A percentile compares a stretch with the other conserved stretches of the same genome.
phyloP scores from a whole-genome alignment of 2,329 filamentous ascomycete species.

The Trichoderma citrinoviride region DNA sequence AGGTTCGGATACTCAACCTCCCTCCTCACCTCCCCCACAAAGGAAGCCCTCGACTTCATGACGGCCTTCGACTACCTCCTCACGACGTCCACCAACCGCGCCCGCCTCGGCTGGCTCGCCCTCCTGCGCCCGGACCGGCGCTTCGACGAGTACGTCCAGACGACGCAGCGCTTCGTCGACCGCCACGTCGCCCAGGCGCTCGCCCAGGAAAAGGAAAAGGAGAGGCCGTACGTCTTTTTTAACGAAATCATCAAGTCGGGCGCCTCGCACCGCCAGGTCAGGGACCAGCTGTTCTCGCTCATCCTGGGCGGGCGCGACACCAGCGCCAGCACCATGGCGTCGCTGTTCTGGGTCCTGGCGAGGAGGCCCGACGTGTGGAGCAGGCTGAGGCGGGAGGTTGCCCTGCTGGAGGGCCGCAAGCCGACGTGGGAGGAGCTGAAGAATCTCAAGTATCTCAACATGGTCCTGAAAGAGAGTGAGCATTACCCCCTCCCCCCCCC shows the following conservation, averaged over 20 bases:
- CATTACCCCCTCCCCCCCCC: background rate
- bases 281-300: constrained; percentile 52
- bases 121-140: constrained; percentile 37
- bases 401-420: constrained; percentile 35
- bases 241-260: constrained; percentile 52
- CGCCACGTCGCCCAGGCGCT: constrained; percentile 44
- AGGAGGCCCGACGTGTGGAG: constrained; percentile 43
- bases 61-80: constrained; percentile 49
- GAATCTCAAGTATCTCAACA: constrained; percentile 58
- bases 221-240: constrained; percentile 53
- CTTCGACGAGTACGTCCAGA: constrained; percentile 39
- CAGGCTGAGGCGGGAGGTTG: constrained; percentile 46
- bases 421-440: constrained; percentile 59
- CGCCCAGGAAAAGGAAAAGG: constrained; percentile 36
- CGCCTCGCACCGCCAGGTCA: constrained; percentile 44
- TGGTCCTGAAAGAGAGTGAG: constrained; percentile 50
- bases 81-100: constrained; percentile 38
- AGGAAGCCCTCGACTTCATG: constrained; percentile 44
- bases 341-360: constrained; percentile 48
- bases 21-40: constrained; percentile 37
- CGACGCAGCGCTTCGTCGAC: constrained; percentile 48
- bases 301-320: constrained; percentile 59
- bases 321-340: constrained; percentile 50
- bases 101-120: constrained; percentile 42
- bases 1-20: constrained; percentile 46